Conservation (phyloP, 1,284 basidiomycete genomes). For the Heterobasidion parviporum region DNA sequence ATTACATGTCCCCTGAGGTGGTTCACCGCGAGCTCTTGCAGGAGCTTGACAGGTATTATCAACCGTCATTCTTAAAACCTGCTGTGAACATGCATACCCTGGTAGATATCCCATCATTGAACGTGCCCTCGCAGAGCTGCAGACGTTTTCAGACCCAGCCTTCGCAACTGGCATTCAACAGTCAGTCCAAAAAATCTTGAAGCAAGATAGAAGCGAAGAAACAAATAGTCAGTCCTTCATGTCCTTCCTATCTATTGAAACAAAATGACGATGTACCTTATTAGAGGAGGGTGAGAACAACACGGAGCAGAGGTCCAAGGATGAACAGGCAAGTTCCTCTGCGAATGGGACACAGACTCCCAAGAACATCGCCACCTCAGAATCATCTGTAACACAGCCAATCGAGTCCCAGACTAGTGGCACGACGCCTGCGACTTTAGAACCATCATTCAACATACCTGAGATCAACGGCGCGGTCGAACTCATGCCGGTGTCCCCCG, state of each 20-base stretch:
- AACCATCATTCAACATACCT: background rate
- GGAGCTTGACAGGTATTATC: slow-evolving; percentile 55
- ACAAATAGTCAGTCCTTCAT: background rate
- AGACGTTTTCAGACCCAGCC: background rate
- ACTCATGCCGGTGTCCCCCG: background rate
- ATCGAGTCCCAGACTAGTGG: no score
- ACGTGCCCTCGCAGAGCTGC: slow-evolving; percentile 2
- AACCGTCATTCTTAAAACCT: background rate
- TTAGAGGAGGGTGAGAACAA: no score
- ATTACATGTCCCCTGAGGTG: slow-evolving; percentile 43
- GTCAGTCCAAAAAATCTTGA: background rate
- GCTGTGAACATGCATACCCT: no score
- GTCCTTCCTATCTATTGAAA: background rate
- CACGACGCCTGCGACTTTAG: background rate
- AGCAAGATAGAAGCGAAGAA: background rate
- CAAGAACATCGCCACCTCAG: no score
- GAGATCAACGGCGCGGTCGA: background rate
- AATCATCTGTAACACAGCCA: no score
- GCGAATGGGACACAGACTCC: no score
- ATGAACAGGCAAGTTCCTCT: no score
- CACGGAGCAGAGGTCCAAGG: no score
- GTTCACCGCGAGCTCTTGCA: slow-evolving; percentile 56
- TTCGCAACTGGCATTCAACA: background rate
- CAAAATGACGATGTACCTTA: background rate
- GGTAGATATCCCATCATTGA: slow-evolving; percentile 4